These are phyloP conservation scores for Saccharum officinarum DNA, from an alignment of 176 grass and related monocot species.

Conservation along the genomic window DNA sequence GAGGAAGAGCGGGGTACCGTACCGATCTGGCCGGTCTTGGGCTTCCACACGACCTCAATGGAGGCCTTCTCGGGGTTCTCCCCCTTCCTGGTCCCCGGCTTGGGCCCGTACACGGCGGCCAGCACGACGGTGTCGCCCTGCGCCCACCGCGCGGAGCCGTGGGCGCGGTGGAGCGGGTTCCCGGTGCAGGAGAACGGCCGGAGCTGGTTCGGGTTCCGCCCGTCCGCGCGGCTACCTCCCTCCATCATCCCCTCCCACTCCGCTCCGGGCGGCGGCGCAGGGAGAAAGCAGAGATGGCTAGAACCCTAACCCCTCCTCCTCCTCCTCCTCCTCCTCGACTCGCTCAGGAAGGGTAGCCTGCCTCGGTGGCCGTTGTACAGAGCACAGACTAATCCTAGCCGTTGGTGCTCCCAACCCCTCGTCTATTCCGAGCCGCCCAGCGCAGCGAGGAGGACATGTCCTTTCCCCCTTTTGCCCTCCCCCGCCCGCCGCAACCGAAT, in stretches of 20 bases:
- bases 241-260: constrained; percentile 40
- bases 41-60: constrained; percentile 94
- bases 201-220: constrained; percentile 70
- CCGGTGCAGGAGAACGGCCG: constrained; percentile 68
- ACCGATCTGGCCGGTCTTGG: constrained; percentile 83
- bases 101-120: constrained; percentile 85
- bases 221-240: constrained; percentile 39
- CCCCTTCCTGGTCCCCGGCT: constrained; percentile 80
- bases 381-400: neutral
- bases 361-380: neutral
- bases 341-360: no score
- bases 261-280: neutral
- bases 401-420: neutral
- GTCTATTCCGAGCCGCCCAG: constrained; percentile 28
- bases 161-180: constrained; percentile 75
- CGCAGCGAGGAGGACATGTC: neutral
- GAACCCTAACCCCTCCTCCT: constrained; percentile 37
- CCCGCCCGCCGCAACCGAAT: neutral
- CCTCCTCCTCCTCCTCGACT: neutral
- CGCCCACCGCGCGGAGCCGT: constrained; percentile 84
- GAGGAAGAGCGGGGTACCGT: neutral
- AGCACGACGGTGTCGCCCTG: constrained; percentile 88
- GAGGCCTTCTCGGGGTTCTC: constrained; percentile 90
- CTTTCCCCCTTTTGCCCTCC: neutral
- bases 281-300: neutral